Conservation (phyloP, 2,329 filamentous ascomycete species). For the Myriangium duriaei region DNA sequence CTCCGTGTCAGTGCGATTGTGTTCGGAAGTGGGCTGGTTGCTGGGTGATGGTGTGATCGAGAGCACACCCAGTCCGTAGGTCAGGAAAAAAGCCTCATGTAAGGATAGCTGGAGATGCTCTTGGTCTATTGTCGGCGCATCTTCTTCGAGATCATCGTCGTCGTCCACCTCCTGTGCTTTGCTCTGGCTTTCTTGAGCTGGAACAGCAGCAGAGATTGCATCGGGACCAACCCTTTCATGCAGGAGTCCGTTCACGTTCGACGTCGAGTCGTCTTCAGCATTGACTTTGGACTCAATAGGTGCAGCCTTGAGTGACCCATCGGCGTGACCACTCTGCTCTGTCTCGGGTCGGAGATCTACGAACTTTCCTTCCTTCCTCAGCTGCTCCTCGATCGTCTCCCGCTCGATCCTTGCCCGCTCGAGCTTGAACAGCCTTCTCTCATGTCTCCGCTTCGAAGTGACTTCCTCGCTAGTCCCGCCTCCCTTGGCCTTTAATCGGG, state of each 20-base stretch:
- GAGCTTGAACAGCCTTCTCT: constrained; percentile 75
- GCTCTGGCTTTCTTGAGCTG: neutral
- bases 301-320: too few species aligned
- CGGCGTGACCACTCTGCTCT: constrained; percentile 2
- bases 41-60: constrained; percentile 39
- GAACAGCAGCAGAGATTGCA: neutral
- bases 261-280: neutral
- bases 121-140: constrained; percentile 32
- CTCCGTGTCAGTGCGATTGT: too few species aligned
- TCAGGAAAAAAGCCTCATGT: constrained; percentile 86
- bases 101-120: constrained; percentile 87
- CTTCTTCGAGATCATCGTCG: constrained; percentile 14
- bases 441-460: constrained; percentile 63
- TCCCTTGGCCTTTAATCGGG: constrained; percentile 39
- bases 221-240: neutral
- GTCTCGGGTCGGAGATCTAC: constrained; percentile 5
- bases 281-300: neutral
- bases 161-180: constrained; percentile 17
- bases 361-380: constrained; percentile 38
- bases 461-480: constrained; percentile 62
- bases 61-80: constrained; percentile 66
- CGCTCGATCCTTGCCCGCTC: constrained; percentile 81
- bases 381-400: constrained; percentile 65
- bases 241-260: neutral
- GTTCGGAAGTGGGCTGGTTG: too few species aligned